phyloP scores from a whole-genome alignment of 371 early-diverging fungal genomes.

The Mucor plumbeus region DNA sequence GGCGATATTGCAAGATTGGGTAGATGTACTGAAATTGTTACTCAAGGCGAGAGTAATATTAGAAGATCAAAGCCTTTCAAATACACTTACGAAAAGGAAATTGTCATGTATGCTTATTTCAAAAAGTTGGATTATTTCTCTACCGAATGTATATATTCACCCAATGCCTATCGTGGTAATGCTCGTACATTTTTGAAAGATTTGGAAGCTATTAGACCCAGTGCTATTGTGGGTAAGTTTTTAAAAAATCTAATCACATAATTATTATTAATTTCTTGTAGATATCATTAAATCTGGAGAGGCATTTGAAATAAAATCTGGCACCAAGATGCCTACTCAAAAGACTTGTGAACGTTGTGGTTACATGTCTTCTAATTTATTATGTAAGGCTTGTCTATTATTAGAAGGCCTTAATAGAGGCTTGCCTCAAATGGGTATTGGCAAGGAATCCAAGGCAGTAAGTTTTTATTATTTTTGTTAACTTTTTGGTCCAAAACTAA shows the following conservation, averaged over 20 bases:
- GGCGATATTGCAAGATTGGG: constrained; percentile 96
- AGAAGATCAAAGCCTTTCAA: constrained; percentile 98
- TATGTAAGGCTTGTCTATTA: constrained; percentile 95
- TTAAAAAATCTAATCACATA: background rate
- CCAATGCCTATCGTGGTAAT: constrained; percentile 98
- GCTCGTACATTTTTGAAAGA: constrained; percentile 98
- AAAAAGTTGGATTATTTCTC: constrained; percentile 99
- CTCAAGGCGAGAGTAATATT: constrained; percentile 77
- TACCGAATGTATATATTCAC: constrained; percentile 99
- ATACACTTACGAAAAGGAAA: constrained; percentile 99
- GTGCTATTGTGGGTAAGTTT: constrained; percentile 84
- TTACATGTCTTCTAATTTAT: constrained; percentile 88
- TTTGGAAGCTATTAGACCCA: constrained; percentile 93
- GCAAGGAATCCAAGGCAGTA: constrained; percentile 54
- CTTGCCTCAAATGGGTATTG: constrained; percentile 71
- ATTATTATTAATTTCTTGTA: constrained; percentile 8
- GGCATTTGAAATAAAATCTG: constrained; percentile 76
- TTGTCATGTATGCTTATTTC: constrained; percentile 99
- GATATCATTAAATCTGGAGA: constrained; percentile 97
- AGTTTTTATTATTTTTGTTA: background rate
- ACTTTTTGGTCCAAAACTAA: background rate
- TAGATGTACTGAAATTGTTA: constrained; percentile 94
- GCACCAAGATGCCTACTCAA: constrained; percentile 72
- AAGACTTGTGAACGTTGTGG: constrained; percentile 90
- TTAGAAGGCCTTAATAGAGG: constrained; percentile 94